Conservation (phyloP, 192 early-diverging fungal species). For the Umbelopsis sp. region DNA sequence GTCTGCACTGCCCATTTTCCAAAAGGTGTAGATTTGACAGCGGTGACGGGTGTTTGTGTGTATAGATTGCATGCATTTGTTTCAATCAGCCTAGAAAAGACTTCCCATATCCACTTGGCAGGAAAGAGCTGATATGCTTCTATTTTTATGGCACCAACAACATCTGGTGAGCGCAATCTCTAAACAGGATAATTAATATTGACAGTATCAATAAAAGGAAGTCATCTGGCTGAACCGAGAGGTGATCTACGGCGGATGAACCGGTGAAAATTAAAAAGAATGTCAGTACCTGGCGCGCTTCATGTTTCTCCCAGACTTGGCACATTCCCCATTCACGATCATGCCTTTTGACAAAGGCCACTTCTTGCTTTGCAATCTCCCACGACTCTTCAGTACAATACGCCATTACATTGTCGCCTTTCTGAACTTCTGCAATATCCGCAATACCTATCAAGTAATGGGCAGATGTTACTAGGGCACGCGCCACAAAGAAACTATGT, state of each 20-base stretch:
- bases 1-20: constrained; percentile 4
- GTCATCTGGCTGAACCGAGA: too few species aligned
- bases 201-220: not conserved
- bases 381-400: constrained; percentile 7
- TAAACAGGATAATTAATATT: not conserved
- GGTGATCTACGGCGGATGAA: too few species aligned
- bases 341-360: not conserved
- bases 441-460: not conserved
- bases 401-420: constrained; percentile 8
- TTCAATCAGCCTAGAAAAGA: not conserved
- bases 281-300: not conserved
- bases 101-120: constrained; percentile 13
- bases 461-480: not conserved
- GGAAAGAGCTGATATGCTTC: constrained; percentile 9
- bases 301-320: not conserved
- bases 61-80: not conserved
- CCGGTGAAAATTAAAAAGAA: not conserved
- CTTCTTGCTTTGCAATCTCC: not conserved
- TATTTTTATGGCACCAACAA: constrained; percentile 12
- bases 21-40: not conserved
- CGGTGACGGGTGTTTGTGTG: not conserved
- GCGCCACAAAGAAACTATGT: too few species aligned
- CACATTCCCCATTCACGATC: constrained; percentile 5
- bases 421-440: constrained; percentile 3
- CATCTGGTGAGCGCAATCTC: not conserved